phyloP scores from a whole-genome alignment of 345 rosid genomes.

The Microcos paniculata region DNA sequence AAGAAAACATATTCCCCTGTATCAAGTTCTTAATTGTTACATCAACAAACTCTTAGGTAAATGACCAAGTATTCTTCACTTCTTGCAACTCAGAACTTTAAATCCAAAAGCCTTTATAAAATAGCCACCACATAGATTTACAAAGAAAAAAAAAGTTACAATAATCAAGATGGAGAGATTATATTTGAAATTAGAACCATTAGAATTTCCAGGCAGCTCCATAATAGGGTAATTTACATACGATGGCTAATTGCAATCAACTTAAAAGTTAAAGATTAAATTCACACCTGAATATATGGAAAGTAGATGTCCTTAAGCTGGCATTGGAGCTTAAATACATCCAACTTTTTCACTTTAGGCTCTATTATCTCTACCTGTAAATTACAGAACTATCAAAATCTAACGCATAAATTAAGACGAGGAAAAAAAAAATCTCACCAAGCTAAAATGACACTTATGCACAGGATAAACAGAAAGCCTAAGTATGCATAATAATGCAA shows the following conservation, averaged over 20 bases:
- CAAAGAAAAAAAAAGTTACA: background rate
- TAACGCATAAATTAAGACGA: background rate
- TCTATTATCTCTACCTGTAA: slow-evolving; percentile 62
- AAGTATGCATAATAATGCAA: background rate
- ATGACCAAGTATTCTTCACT: background rate
- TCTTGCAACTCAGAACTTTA: background rate
- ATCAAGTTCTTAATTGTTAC: background rate
- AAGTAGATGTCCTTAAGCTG: slow-evolving; percentile 82
- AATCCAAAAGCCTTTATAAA: background rate
- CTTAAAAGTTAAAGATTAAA: background rate
- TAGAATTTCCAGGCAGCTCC: background rate
- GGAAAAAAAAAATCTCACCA: background rate
- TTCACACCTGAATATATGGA: slow-evolving; percentile 76
- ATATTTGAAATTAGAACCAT: too few species aligned
- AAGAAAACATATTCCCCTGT: background rate
- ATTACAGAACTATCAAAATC: background rate
- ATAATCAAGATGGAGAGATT: too few species aligned
- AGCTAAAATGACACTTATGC: background rate
- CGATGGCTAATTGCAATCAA: background rate
- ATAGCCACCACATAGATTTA: background rate
- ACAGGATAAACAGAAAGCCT: background rate
- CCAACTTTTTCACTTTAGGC: slow-evolving; percentile 38
- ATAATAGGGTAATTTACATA: background rate
- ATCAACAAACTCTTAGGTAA: background rate
- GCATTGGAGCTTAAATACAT: slow-evolving; percentile 51